A percentile compares a stretch with the other conserved stretches of the same genome.
phyloP scores from a whole-genome alignment of 371 early-diverging fungal species.

The Umbelopsis sp. region DNA sequence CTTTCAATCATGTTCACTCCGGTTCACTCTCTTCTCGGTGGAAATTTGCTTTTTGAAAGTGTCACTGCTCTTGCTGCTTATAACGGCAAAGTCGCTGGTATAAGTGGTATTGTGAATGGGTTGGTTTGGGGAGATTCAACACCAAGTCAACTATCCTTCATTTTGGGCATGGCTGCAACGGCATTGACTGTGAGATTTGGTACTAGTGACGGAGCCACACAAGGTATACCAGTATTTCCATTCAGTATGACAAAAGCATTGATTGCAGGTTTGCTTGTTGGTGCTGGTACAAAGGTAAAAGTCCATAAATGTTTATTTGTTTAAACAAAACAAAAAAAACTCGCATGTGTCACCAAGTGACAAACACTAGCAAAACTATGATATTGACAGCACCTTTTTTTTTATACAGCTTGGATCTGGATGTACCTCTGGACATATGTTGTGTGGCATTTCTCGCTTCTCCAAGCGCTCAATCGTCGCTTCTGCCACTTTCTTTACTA shows the following conservation, averaged over 20 bases:
- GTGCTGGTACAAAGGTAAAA: conserved; percentile 16
- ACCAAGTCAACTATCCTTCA: background rate
- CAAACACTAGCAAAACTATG: background rate
- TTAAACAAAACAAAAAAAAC: background rate
- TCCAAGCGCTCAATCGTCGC: conserved; percentile 14
- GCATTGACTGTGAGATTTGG: background rate
- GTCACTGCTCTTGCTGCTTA: background rate
- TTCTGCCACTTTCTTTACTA: background rate
- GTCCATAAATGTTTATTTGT: background rate
- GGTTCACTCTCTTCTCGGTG: conserved; percentile 4
- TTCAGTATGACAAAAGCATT: background rate
- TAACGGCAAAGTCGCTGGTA: conserved; percentile 17
- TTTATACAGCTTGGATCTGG: conserved; percentile 6
- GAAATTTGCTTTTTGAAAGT: background rate
- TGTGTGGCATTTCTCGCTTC: conserved; percentile 10
- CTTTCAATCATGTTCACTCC: conserved; percentile 10
- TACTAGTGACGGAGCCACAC: background rate
- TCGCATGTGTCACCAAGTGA: background rate
- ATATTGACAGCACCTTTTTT: background rate
- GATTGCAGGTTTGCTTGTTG: conserved; percentile 12
- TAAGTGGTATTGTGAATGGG: conserved; percentile 14
- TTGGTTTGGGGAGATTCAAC: background rate
- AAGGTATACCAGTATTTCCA: background rate
- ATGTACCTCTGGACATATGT: conserved; percentile 19
- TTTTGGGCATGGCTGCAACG: background rate